Evolutionary conservation across 1,284 basidiomycete genomes (phyloP).

Genomic region (Gomphus bonarii): DNA sequence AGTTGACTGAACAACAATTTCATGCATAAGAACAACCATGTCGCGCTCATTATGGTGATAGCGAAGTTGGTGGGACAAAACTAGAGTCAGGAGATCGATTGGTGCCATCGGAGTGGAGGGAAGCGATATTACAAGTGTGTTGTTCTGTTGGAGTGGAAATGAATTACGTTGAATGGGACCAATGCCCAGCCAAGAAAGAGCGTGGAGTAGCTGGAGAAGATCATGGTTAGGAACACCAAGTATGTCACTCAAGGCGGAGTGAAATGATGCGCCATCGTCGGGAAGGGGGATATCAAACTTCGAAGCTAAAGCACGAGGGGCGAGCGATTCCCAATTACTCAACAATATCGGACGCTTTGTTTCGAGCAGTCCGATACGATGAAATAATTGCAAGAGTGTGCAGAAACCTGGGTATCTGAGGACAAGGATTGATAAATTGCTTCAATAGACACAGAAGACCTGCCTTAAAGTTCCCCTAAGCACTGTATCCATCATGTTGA

Average conservation of each 20-base stretch:
- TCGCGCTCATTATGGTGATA: slow-evolving; percentile 74
- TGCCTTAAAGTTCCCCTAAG: slow-evolving; percentile 82
- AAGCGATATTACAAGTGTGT: slow-evolving; percentile 30
- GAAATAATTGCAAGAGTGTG: slow-evolving; percentile 66
- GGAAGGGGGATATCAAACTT: slow-evolving; percentile 21
- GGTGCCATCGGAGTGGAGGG: slow-evolving; percentile 41
- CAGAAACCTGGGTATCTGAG: slow-evolving; percentile 82
- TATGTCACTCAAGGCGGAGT: slow-evolving; percentile 30
- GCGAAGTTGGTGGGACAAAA: slow-evolving; percentile 67
- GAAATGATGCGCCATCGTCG: slow-evolving; percentile 24
- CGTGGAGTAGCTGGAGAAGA: slow-evolving; percentile 31
- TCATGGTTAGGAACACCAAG: slow-evolving; percentile 23
- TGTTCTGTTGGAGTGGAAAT: slow-evolving; percentile 11
- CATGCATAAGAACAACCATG: slow-evolving; percentile 82
- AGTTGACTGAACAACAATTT: slow-evolving; percentile 43
- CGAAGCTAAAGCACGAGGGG: slow-evolving; percentile 26
- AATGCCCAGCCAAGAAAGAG: slow-evolving; percentile 53
- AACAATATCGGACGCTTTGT: slow-evolving; percentile 27
- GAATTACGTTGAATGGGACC: slow-evolving; percentile 20
- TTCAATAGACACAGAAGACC: slow-evolving; percentile 9
- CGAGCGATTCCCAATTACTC: slow-evolving; percentile 35
- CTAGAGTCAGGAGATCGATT: slow-evolving; percentile 69
- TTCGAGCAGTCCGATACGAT: slow-evolving; percentile 64
- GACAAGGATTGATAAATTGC: background rate
- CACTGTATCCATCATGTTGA: slow-evolving; percentile 50